These are phyloP conservation scores for Tolypocladium tropicale DNA, from an alignment of 2,329 filamentous ascomycete genomes.

Conservation along the genomic window DNA sequence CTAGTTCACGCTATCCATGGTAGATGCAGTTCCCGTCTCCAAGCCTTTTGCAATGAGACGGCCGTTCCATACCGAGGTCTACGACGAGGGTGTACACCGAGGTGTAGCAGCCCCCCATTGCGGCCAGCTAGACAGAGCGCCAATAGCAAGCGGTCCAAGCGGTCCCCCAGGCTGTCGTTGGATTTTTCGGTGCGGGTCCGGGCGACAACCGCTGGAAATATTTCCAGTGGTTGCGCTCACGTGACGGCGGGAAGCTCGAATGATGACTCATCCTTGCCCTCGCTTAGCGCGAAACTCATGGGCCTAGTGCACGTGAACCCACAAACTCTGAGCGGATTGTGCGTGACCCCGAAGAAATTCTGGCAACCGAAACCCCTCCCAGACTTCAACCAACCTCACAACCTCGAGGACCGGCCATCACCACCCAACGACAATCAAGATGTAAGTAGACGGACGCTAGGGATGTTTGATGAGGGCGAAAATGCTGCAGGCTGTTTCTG, in stretches of 20 bases:
- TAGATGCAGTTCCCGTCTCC: too few relatives aligned
- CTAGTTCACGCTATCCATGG: neutral
- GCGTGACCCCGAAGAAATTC: slow-evolving; percentile 29
- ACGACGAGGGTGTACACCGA: too few relatives aligned
- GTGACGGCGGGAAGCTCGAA: neutral
- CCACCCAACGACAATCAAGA: slow-evolving; percentile 32
- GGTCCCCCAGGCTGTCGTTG: neutral
- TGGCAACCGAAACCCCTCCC: slow-evolving; percentile 28
- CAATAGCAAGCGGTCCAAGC: too few relatives aligned
- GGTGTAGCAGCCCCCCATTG: too few relatives aligned
- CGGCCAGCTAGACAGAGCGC: too few relatives aligned
- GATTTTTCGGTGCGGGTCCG: neutral
- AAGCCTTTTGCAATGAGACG: too few relatives aligned
- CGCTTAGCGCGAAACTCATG: slow-evolving; percentile 24
- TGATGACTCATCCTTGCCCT: slow-evolving; percentile 25
- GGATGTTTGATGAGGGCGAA: neutral
- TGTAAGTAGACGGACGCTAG: slow-evolving; percentile 25
- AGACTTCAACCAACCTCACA: slow-evolving; percentile 23
- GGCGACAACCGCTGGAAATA: neutral
- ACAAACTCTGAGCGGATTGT: slow-evolving; percentile 29
- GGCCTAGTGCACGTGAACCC: slow-evolving; percentile 29
- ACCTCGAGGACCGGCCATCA: slow-evolving; percentile 31
- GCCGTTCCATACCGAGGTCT: too few relatives aligned
- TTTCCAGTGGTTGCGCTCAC: neutral
- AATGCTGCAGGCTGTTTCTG: neutral